These are phyloP conservation scores for Musa acuminata DNA, from an alignment of 176 grass and related monocot species.

Conservation along the genomic window DNA sequence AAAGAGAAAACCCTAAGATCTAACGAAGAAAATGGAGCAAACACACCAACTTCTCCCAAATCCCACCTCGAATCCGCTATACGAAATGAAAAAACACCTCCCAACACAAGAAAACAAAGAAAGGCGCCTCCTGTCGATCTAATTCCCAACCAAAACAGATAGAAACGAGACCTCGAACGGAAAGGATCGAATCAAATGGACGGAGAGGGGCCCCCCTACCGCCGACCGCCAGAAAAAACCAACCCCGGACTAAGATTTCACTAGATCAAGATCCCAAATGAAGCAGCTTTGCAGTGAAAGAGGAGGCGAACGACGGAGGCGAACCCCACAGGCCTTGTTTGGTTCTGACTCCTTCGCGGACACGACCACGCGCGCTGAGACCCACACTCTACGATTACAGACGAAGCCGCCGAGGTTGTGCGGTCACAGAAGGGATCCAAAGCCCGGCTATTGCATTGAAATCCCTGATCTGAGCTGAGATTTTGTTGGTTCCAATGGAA, in stretches of 20 bases:
- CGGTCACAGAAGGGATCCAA: not conserved
- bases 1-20: not conserved
- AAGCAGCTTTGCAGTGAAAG: not conserved
- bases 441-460: not conserved
- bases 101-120: not conserved
- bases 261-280: not conserved
- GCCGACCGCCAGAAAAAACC: not conserved
- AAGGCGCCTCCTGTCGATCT: not conserved
- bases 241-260: not conserved
- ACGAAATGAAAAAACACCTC: not conserved
- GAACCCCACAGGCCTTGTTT: constrained; percentile 1
- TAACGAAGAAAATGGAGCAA: not conserved
- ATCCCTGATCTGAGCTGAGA: constrained; percentile 3
- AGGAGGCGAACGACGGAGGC: not conserved
- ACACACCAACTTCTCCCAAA: not conserved
- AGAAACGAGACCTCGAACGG: not conserved
- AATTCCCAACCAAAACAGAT: not conserved
- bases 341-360: not conserved
- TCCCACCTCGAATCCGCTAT: not conserved
- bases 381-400: not conserved
- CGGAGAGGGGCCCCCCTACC: not conserved
- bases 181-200: not conserved
- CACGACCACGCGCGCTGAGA: constrained; percentile 1
- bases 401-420: not conserved
- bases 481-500: not conserved